Percentiles rank a stretch among this genome's conserved stretches.
Conservation (phyloP, 179 eudicot species). For the Camellia oleifera region DNA sequence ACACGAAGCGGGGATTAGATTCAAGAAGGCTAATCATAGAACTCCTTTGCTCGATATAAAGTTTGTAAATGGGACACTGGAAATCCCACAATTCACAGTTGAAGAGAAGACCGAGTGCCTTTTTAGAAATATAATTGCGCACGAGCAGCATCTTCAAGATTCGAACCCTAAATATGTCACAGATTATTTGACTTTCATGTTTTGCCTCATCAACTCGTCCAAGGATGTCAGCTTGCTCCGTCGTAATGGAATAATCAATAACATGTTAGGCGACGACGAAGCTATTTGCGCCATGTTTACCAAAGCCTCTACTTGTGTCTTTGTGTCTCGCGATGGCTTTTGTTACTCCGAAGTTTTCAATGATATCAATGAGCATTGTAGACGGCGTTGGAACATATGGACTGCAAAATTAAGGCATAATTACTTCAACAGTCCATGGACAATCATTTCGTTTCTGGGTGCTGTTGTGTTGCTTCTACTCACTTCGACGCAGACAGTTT, state of each 20-base stretch:
- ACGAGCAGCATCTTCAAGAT: background rate
- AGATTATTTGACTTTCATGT: conserved; percentile 5
- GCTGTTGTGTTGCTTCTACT: conserved; percentile 5
- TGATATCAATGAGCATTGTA: background rate
- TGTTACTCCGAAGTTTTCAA: background rate
- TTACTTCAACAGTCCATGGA: conserved; percentile 9
- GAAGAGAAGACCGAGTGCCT: background rate
- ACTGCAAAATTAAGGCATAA: background rate
- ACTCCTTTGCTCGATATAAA: background rate
- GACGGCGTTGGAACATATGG: background rate
- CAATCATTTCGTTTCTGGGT: conserved; percentile 1
- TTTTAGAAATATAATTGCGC: background rate
- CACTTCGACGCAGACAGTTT: background rate
- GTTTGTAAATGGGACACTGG: background rate
- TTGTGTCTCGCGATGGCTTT: background rate
- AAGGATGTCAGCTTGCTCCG: conserved; percentile 15
- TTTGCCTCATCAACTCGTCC: background rate
- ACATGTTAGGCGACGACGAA: background rate
- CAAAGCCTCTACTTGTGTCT: background rate
- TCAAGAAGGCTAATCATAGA: background rate
- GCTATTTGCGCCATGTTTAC: background rate
- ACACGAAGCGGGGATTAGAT: background rate
- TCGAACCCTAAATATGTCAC: background rate
- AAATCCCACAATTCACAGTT: background rate
- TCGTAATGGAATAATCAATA: background rate